Percentiles rank a stretch among this genome's conserved stretches.
These are phyloP conservation scores for Saturnispora ahearnii DNA, from an alignment of 805 yeast genomes.

Conservation along the genomic window DNA sequence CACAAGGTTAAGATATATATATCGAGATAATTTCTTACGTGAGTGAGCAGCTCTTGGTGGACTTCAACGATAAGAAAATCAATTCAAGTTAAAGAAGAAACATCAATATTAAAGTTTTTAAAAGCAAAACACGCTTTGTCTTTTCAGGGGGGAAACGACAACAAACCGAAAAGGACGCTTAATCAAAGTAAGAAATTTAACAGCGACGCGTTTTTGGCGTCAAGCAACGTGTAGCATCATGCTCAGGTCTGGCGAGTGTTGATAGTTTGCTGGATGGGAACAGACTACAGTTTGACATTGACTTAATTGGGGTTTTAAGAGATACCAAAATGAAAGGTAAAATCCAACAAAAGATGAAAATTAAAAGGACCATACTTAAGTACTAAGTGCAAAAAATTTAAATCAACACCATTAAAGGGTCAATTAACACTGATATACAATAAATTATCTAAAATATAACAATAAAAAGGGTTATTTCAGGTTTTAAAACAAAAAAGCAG, in stretches of 20 bases:
- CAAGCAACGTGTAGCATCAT: background rate
- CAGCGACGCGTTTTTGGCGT: background rate
- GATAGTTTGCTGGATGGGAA: background rate
- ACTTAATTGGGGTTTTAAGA: no score
- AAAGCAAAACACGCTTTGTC: conserved; percentile 1
- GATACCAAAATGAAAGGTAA: no score
- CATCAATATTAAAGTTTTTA: background rate
- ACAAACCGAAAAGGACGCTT: background rate
- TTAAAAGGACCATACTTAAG: no score
- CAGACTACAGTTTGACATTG: no score
- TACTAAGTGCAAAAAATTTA: no score
- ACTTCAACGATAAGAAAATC: background rate
- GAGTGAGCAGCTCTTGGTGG: background rate
- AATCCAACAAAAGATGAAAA: no score
- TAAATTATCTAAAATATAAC: background rate
- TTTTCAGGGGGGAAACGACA: background rate
- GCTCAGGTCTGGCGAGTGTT: no score
- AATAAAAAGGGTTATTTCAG: background rate
- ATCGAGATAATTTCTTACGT: background rate
- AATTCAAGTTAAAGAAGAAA: background rate
- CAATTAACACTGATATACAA: conserved; percentile 1
- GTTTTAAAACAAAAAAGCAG: no score
- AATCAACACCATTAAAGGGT: no score
- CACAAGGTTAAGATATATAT: background rate
- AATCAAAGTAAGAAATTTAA: background rate